A percentile compares a stretch with the other conserved stretches of the same genome.
Conservation (phyloP, 164 flowering plant genomes). For the Malania oleifera region DNA sequence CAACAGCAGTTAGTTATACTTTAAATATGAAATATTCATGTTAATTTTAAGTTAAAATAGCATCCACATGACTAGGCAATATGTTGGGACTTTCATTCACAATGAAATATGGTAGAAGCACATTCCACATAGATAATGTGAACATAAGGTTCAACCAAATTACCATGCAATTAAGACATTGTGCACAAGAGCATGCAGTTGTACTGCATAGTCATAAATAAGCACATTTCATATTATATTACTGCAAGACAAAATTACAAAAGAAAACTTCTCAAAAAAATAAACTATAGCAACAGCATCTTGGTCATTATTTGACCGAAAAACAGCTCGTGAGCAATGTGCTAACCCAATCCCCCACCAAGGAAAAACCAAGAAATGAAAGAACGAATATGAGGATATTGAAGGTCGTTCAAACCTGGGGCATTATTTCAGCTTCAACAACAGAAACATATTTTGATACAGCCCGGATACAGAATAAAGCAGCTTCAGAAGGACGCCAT, state of each 20-base stretch:
- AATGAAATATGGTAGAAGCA: too few species aligned
- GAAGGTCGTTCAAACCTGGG: constrained; percentile 57
- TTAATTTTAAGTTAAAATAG: too few species aligned
- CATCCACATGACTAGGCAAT: too few species aligned
- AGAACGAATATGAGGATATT: neutral
- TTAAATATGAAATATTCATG: too few species aligned
- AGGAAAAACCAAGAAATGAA: neutral
- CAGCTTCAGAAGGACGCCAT: constrained; percentile 95
- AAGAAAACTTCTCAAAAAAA: neutral
- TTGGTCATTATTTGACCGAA: neutral
- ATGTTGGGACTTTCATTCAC: neutral
- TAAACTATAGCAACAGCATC: neutral
- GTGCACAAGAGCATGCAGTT: too few species aligned
- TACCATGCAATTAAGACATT: too few species aligned
- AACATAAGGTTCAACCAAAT: too few species aligned
- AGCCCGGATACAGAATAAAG: constrained; percentile 84
- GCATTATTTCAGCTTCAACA: constrained; percentile 84
- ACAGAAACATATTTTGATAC: constrained; percentile 72
- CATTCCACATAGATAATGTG: too few species aligned
- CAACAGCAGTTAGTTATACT: too few species aligned
- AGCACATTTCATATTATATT: too few species aligned
- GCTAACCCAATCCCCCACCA: neutral
- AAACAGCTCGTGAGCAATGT: too few species aligned
- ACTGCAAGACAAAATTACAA: neutral
- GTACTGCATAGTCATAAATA: too few species aligned